Evolutionary conservation across 202 grass and related monocot species (phyloP).

Genomic region (Sporobolus alterniflorus): DNA sequence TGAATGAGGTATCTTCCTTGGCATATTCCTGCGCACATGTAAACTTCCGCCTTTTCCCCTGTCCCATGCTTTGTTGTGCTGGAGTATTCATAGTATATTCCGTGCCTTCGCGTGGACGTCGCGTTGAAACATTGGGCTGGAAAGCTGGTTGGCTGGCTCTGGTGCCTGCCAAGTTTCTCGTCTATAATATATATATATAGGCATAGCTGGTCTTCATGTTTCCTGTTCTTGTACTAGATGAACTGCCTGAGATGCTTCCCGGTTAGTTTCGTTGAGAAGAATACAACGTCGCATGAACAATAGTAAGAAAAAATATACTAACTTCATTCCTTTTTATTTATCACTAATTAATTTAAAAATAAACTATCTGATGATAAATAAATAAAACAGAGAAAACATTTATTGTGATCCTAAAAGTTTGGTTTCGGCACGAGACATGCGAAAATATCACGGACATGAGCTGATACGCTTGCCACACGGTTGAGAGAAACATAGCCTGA

Average conservation of each 20-base stretch:
- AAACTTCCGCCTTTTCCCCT: slow-evolving; percentile 28
- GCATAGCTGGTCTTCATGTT: too few species aligned
- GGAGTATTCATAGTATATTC: slow-evolving; percentile 56
- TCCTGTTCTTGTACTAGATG: not conserved
- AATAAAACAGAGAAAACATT: too few species aligned
- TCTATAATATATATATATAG: not conserved
- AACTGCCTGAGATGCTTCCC: not conserved
- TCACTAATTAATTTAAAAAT: too few species aligned
- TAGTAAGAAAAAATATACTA: not conserved
- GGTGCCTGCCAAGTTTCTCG: not conserved
- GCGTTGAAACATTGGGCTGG: slow-evolving; percentile 41
- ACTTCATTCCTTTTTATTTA: too few species aligned
- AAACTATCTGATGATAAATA: too few species aligned
- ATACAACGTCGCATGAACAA: not conserved
- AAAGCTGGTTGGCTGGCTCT: slow-evolving; percentile 14
- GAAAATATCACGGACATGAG: too few species aligned
- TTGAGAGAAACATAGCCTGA: too few species aligned
- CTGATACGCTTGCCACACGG: too few species aligned
- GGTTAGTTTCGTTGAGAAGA: not conserved
- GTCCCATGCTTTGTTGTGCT: slow-evolving; percentile 26
- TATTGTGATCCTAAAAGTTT: too few species aligned
- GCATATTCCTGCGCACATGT: slow-evolving; percentile 65
- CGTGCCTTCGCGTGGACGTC: slow-evolving; percentile 15
- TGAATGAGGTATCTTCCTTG: slow-evolving; percentile 45
- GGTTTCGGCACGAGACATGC: too few species aligned